phyloP scores from a whole-genome alignment of 2,329 filamentous ascomycete genomes.

The Fusarium secorum region DNA sequence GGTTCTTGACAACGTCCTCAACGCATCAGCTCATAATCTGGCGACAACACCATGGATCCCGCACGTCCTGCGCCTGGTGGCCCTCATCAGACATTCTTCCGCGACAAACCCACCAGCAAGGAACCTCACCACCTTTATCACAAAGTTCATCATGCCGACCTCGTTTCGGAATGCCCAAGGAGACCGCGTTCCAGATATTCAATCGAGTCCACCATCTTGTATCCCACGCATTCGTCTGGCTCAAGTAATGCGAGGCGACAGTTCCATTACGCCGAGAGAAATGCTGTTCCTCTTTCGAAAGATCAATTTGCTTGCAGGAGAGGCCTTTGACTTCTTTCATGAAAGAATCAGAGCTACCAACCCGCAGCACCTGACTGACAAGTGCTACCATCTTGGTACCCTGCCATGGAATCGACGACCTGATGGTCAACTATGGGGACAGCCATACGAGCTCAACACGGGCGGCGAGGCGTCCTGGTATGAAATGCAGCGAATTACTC shows the following conservation, averaged over 20 bases:
- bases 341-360: background rate
- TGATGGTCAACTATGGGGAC: conserved; percentile 6
- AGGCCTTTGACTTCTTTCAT: conserved; percentile 20
- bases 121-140: background rate
- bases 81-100: conserved; percentile 6
- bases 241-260: background rate
- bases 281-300: conserved; percentile 11
- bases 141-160: conserved; percentile 5
- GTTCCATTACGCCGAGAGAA: background rate
- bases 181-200: background rate
- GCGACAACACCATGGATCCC: conserved; percentile 18
- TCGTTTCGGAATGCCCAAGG: background rate
- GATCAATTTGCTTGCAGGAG: conserved; percentile 3
- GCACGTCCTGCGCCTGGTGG: conserved; percentile 16
- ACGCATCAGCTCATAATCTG: background rate
- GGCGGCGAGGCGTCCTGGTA: conserved; percentile 22
- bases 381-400: background rate
- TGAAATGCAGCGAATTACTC: conserved; percentile 10
- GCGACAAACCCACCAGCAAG: background rate
- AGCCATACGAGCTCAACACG: conserved; percentile 1
- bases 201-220: background rate
- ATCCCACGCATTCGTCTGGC: background rate
- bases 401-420: conserved; percentile 9
- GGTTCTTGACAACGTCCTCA: conserved; percentile 11
- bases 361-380: conserved; percentile 13